These are phyloP conservation scores for Blastobotrys buckinghamii DNA, from an alignment of 1,139 yeast genomes.

Conservation along the genomic window DNA sequence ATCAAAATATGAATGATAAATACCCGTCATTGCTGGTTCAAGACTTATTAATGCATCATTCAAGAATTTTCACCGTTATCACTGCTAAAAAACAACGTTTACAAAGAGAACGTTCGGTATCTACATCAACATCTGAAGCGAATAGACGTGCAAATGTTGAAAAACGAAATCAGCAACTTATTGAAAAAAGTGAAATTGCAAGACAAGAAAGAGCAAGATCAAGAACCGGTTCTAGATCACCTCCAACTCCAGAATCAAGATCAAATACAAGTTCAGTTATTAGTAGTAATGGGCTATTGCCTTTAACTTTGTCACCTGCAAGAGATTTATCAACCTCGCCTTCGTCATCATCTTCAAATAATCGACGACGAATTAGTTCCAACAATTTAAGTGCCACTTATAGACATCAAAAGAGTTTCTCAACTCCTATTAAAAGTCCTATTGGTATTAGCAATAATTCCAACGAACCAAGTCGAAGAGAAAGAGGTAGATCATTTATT, in stretches of 20 bases:
- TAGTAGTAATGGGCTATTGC: conserved; percentile 20
- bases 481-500: conserved; percentile 5
- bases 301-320: conserved; percentile 24
- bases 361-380: conserved; percentile 2
- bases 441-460: background rate
- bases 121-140: conserved; percentile 25
- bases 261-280: conserved; percentile 8
- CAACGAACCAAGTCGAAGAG: background rate
- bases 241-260: conserved; percentile 12
- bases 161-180: conserved; percentile 28
- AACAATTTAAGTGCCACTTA: conserved; percentile 7
- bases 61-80: conserved; percentile 23
- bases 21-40: conserved; percentile 28
- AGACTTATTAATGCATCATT: conserved; percentile 25
- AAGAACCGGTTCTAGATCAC: conserved; percentile 20
- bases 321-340: conserved; percentile 2
- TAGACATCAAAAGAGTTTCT: conserved; percentile 16
- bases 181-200: conserved; percentile 16
- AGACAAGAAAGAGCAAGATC: conserved; percentile 17
- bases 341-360: background rate
- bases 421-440: conserved; percentile 14
- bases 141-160: conserved; percentile 29
- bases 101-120: conserved; percentile 23
- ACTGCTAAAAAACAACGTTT: conserved; percentile 17
- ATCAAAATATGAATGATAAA: conserved; percentile 28